Evolutionary conservation across 495 filamentous ascomycete genomes (phyloP).

Genomic region (Daldinia bambusicola): DNA sequence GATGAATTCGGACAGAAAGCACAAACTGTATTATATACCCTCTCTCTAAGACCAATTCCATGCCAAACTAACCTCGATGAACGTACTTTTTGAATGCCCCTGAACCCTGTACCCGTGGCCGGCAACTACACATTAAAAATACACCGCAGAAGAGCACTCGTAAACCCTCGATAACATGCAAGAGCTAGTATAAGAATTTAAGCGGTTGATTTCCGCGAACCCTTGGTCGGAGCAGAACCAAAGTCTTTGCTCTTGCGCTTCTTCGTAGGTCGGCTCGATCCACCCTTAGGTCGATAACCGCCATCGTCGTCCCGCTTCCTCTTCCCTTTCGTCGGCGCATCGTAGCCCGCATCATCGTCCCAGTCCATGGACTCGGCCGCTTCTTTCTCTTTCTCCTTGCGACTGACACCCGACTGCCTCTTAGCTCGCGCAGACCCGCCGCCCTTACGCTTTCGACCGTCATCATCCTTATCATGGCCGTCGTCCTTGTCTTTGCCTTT

Average conservation of each 20-base stretch:
- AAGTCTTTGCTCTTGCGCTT: conserved; percentile 64
- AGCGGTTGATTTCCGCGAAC: conserved; percentile 37
- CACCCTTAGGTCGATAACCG: conserved; percentile 75
- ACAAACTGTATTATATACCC: conserved; percentile 24
- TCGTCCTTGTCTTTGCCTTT: conserved; percentile 43
- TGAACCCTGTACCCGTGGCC: not conserved
- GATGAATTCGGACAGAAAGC: not conserved
- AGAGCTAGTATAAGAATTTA: conserved; percentile 14
- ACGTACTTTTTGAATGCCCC: not conserved
- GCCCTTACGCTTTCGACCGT: conserved; percentile 50
- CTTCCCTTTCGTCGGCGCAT: conserved; percentile 52
- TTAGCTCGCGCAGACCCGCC: conserved; percentile 37
- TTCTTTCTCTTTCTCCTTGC: conserved; percentile 50
- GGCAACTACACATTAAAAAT: conserved; percentile 11
- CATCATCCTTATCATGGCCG: conserved; percentile 49
- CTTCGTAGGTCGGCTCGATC: conserved; percentile 66
- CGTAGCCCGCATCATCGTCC: conserved; percentile 63
- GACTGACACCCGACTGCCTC: conserved; percentile 44
- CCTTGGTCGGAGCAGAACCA: conserved; percentile 32
- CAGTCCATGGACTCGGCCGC: conserved; percentile 52
- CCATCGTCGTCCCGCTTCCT: conserved; percentile 72
- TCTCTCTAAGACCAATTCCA: conserved; percentile 11
- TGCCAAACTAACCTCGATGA: conserved; percentile 12
- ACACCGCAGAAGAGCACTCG: conserved; percentile 1
- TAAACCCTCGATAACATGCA: not conserved